Percentiles rank a stretch among this genome's conserved stretches.
phyloP scores from a whole-genome alignment of 2,329 filamentous ascomycete species.

The Onygena corvina region DNA sequence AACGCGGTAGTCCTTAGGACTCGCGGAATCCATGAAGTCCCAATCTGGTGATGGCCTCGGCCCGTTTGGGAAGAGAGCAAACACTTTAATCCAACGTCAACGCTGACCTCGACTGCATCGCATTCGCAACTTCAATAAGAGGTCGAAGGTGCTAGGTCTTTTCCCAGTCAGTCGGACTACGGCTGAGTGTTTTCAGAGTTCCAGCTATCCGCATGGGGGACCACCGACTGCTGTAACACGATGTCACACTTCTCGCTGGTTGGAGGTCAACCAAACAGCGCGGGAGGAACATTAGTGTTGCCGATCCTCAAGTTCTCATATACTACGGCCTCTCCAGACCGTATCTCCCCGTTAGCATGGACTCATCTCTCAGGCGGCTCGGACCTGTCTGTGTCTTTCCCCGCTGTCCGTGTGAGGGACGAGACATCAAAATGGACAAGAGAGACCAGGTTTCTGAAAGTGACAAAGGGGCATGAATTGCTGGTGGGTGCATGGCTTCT shows the following conservation, averaged over 20 bases:
- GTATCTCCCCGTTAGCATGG: conserved; percentile 33
- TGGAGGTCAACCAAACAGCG: not conserved
- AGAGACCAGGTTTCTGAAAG: conserved; percentile 24
- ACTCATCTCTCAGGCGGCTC: conserved; percentile 31
- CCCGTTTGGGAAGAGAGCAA: too few species aligned
- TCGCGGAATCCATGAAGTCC: too few species aligned
- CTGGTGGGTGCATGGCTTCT: conserved; percentile 24
- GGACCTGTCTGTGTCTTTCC: conserved; percentile 28
- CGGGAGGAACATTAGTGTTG: conserved; percentile 7
- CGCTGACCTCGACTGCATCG: too few species aligned
- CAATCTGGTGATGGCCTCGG: too few species aligned
- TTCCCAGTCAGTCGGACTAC: too few species aligned
- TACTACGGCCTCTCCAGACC: conserved; percentile 28
- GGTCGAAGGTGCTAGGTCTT: too few species aligned
- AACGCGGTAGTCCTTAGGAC: too few species aligned
- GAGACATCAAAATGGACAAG: conserved; percentile 11
- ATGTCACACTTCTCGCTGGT: not conserved
- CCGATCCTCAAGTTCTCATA: conserved; percentile 35
- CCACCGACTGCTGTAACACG: too few species aligned
- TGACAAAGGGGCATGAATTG: conserved; percentile 25
- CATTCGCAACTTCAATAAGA: too few species aligned
- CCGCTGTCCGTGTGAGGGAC: conserved; percentile 18
- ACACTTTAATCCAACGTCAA: too few species aligned
- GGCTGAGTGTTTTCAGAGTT: too few species aligned
- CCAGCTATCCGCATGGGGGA: too few species aligned